Base-by-base conservation (phyloP, 2,329 filamentous ascomycete species). In the Colletotrichum sp. region DNA sequence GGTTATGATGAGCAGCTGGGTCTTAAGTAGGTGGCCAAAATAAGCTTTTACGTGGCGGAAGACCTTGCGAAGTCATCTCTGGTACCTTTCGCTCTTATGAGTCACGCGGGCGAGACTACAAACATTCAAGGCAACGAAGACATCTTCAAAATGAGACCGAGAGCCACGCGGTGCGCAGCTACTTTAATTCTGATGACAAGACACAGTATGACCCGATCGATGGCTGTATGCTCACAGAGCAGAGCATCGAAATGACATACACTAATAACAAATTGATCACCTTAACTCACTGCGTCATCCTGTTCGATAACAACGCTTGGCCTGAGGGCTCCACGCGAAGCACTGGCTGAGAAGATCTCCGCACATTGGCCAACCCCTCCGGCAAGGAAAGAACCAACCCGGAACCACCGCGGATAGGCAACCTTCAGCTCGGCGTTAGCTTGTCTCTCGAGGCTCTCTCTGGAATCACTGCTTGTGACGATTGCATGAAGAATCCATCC, bases 101-200 rank as follows among this genome's bases (percentile, higher is more conserved):
- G 19, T 44, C 39, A 44, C 16, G 8, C 8, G 36, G 34, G 6
- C 30, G 30, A 32, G 30, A 5, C 34, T 2, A 15, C 2, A 3
- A 2, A 36, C 34, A 0, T 39, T 16, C 0, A 36, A 39, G 34
- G 15, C 36, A 39, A 39, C 36, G 36, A 39, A 19, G 4, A 0
- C 8, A 1, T 39, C 8, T 0, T 39, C 0, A 39, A 16, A 0
- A 39, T 39, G 15, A 39, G 15, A 0, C 1, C 1, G 15, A 19
- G 16, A 39, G 36, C 36, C 16, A 39, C 7, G 5, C 0, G 0
- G 0, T 39, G 15, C 15, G 8, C 34, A 8, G 34, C 15, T 36
- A 34, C 2, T 39, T 0, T 3, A 39, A 7, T 39, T 16, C 34
- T 39, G 15, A 39, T 19, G 15, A 2, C 15, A 36, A 39, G 8